Evolutionary conservation across 2,329 filamentous ascomycete genomes (phyloP).

Genomic region (Penicillium brasilianum): DNA sequence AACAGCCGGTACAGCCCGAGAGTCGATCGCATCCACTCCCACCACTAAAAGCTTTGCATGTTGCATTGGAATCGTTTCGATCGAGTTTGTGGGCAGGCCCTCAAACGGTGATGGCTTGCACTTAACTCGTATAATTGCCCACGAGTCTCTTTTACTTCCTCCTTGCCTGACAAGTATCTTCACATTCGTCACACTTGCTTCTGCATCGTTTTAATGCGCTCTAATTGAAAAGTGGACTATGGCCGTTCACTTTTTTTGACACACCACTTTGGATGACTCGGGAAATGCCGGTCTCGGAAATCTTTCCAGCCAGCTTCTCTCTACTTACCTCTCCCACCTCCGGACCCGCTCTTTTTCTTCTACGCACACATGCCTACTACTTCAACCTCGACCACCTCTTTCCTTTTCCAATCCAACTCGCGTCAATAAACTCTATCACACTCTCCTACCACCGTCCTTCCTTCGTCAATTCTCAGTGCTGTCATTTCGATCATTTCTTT

Average conservation of each 20-base stretch:
- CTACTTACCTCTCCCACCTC: neutral
- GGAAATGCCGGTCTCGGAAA: neutral
- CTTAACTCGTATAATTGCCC: slow-evolving; percentile 27
- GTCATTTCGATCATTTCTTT: slow-evolving; percentile 9
- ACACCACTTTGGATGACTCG: slow-evolving; percentile 8
- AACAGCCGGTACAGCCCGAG: slow-evolving; percentile 49
- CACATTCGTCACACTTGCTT: neutral
- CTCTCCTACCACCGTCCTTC: slow-evolving; percentile 23
- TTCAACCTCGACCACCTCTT: slow-evolving; percentile 7
- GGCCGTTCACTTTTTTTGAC: slow-evolving; percentile 6
- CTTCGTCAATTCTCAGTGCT: slow-evolving; percentile 16
- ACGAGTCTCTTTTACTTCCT: slow-evolving; percentile 28
- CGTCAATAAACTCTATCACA: slow-evolving; percentile 5
- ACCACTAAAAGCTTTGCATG: slow-evolving; percentile 34
- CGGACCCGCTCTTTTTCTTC: neutral
- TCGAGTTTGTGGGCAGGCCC: slow-evolving; percentile 34
- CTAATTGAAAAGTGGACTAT: slow-evolving; percentile 1
- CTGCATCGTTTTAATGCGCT: neutral
- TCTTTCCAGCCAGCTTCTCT: neutral
- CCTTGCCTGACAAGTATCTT: slow-evolving; percentile 18
- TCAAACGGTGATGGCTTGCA: slow-evolving; percentile 31
- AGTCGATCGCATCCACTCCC: slow-evolving; percentile 45
- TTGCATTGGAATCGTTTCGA: slow-evolving; percentile 23
- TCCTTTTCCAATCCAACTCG: slow-evolving; percentile 13
- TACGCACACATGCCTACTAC: slow-evolving; percentile 13